Base-by-base conservation (phyloP, 2,329 filamentous ascomycete genomes). In the Nigrograna mackinnonii region DNA sequence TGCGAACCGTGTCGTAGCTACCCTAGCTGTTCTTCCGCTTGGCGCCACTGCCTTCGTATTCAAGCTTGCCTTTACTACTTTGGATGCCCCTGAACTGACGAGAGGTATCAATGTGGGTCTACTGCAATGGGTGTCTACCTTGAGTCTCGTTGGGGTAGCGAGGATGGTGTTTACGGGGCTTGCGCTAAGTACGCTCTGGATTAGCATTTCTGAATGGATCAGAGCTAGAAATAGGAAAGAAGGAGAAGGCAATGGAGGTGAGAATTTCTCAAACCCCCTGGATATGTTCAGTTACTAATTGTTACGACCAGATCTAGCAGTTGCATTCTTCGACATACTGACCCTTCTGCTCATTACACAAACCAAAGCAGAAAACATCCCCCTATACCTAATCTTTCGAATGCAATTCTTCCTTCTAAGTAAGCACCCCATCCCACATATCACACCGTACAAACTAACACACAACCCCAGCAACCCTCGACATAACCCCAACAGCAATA, bases 21-120 rank as follows among this genome's bases (percentile, higher is more conserved):
- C 50, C 3, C 43, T 66, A 21, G 54, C 58, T 14, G 57, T 64
- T 6, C 18, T 78, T 9, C 56, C 69, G 6, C 52, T 84, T 3
- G 70, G 76, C 3, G 63, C 74, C 7, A 73, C 79, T 13, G 87
- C 89, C 0, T 79, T 94, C 17, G 77, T 85, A 4, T 99, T 97
- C 77, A 99, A 99, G 70, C 72, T 96, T 18, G 85, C 86, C 2
- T 97, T 96, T 62, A 94, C 91, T 0, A 80, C 83, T 35, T 85
- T 90, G 40, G 94, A 97, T 66, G 88, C 91, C 0, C 91, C 92
- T 0, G 94, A 97, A 65, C 76, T 96, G 16, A 67, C 72, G 6
- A 64, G 54, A 11, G 67, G 67, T 16, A 64, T 76, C 4, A 57
- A 61, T 47, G 51, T 56, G n/a, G 47, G 68, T 1, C 62, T 75